Conservation (phyloP, 371 early-diverging fungal species). For the Circinella minor region DNA sequence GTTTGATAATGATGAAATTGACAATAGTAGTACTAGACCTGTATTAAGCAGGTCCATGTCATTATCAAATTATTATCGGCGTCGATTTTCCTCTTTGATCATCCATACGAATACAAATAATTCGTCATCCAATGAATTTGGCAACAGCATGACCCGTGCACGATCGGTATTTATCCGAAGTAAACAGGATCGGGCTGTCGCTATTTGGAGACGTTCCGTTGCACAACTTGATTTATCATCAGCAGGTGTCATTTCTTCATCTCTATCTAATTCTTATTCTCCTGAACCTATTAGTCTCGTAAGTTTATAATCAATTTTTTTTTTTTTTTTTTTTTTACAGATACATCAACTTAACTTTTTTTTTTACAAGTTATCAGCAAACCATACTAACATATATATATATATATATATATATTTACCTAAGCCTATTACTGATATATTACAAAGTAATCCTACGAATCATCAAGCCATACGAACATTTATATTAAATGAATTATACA, state of each 20-base stretch:
- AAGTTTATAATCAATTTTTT: not conserved
- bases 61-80: slow-evolving; percentile 10
- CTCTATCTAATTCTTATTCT: too few species aligned
- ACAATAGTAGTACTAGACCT: too few species aligned
- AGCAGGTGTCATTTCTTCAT: not conserved
- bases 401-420: not conserved
- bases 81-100: slow-evolving; percentile 14
- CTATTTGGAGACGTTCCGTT: slow-evolving; percentile 17
- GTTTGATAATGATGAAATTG: not conserved
- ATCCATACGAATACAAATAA: not conserved
- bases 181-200: slow-evolving; percentile 16
- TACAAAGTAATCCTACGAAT: not conserved
- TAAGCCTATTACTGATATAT: slow-evolving; percentile 2
- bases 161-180: slow-evolving; percentile 14
- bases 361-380: too few species aligned
- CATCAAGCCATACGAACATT: slow-evolving; percentile 19
- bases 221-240: slow-evolving; percentile 15
- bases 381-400: too few species aligned
- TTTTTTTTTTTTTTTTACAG: too few species aligned
- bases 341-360: too few species aligned
- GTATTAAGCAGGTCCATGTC: slow-evolving; percentile 11
- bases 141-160: slow-evolving; percentile 13
- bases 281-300: not conserved
- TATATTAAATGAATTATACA: slow-evolving; percentile 24
- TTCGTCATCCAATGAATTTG: slow-evolving; percentile 1